Conservation (phyloP, 148 eudicot species). For the Arbutus unedo region DNA sequence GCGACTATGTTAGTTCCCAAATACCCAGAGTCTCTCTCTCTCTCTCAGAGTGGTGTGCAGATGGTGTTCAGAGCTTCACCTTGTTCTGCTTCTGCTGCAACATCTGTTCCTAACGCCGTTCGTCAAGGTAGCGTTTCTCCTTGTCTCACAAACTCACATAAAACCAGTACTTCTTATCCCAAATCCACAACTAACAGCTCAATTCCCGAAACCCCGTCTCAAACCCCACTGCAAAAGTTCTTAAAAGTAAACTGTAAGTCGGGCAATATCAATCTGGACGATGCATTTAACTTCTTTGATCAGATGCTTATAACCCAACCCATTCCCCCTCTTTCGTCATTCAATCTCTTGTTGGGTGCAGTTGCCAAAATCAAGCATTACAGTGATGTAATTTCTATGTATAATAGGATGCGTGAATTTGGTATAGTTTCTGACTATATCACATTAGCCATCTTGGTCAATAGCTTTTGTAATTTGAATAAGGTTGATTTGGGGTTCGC, state of each 20-base stretch:
- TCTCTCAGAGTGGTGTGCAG: not conserved
- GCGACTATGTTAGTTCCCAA: too few relatives aligned
- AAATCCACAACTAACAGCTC: conserved; percentile 2
- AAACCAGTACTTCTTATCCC: not conserved
- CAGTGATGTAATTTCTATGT: conserved; percentile 16
- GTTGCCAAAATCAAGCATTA: conserved; percentile 27
- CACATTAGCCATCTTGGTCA: conserved; percentile 28
- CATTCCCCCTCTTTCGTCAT: conserved; percentile 24
- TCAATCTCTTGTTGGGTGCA: conserved; percentile 25
- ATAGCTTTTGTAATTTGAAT: conserved; percentile 24
- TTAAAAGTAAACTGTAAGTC: conserved; percentile 24
- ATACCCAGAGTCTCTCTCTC: not conserved
- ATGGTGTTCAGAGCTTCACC: conserved; percentile 7
- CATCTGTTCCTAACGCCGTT: not conserved
- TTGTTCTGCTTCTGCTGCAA: not conserved
- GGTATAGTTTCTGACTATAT: conserved; percentile 22
- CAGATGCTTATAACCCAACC: conserved; percentile 26
- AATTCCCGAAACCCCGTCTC: conserved; percentile 11
- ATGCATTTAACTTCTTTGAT: conserved; percentile 19
- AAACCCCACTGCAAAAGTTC: conserved; percentile 17
- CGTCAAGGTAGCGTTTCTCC: conserved; percentile 17
- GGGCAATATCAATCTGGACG: conserved; percentile 22
- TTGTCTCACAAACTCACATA: not conserved
- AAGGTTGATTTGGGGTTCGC: conserved; percentile 22
- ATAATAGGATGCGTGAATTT: conserved; percentile 8